A percentile compares a stretch with the other conserved stretches of the same genome.
phyloP scores from a whole-genome alignment of 805 yeast genomes.

The Ogataea henricii region DNA sequence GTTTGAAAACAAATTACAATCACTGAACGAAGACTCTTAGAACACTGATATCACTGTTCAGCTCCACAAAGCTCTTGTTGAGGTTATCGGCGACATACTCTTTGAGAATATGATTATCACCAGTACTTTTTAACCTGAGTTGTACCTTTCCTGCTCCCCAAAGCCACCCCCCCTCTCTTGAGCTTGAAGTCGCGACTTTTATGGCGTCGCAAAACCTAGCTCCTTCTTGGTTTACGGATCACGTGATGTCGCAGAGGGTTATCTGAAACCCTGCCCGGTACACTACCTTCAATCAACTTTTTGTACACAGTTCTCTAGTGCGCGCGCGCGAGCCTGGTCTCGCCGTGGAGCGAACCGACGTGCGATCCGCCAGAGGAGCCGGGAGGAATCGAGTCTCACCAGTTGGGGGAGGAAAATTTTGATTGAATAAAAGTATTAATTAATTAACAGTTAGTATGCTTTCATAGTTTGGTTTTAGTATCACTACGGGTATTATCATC shows the following conservation, averaged over 20 bases:
- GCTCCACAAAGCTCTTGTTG: too few species aligned
- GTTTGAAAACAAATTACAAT: too few species aligned
- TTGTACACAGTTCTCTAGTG: background rate
- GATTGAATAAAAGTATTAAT: constrained; percentile 1
- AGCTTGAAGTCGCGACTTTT: background rate
- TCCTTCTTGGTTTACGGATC: background rate
- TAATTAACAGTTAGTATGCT: constrained; percentile 2
- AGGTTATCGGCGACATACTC: too few species aligned
- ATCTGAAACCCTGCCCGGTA: background rate
- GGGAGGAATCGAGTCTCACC: constrained; percentile 1
- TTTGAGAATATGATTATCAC: too few species aligned
- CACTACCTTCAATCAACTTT: background rate
- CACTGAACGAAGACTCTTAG: too few species aligned
- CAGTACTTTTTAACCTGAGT: too few species aligned
- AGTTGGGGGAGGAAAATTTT: constrained; percentile 10
- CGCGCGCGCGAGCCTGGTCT: background rate
- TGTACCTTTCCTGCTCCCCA: too few species aligned
- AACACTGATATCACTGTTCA: too few species aligned
- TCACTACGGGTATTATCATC: constrained; percentile 15
- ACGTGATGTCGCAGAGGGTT: constrained; percentile 1
- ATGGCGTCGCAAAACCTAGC: background rate
- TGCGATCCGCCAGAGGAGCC: constrained; percentile 1
- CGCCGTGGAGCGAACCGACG: background rate
- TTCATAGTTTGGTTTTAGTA: constrained; percentile 2
- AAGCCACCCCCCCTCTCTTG: background rate